Percentiles rank a stretch among this genome's conserved stretches.
Evolutionary conservation across 2,329 filamentous ascomycete species (phyloP).

Genomic region (Annulohypoxylon truncatum): DNA sequence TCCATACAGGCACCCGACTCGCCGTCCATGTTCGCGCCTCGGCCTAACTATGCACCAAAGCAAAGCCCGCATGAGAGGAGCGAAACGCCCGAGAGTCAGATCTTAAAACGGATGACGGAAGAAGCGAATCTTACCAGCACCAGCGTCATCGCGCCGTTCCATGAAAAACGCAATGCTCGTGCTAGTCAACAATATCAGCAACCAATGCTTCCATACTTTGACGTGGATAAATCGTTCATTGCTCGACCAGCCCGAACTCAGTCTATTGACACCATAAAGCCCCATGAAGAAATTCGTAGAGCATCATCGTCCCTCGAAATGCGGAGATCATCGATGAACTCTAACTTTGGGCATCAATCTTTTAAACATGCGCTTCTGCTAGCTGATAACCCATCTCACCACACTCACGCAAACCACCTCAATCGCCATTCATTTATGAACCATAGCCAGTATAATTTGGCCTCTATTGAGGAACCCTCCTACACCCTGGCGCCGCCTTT

Average conservation of each 20-base stretch:
- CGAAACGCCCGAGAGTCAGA: constrained; percentile 11
- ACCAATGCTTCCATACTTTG: not conserved
- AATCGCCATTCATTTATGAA: constrained; percentile 29
- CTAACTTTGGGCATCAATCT: constrained; percentile 21
- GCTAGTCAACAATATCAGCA: constrained; percentile 9
- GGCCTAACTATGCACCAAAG: constrained; percentile 14
- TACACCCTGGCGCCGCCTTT: constrained; percentile 28
- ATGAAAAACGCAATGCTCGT: constrained; percentile 3
- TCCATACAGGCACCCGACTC: constrained; percentile 20
- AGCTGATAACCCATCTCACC: constrained; percentile 28
- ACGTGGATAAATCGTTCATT: constrained; percentile 17
- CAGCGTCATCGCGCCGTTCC: not conserved
- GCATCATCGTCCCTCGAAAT: constrained; percentile 42
- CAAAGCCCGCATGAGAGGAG: constrained; percentile 11
- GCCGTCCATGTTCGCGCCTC: constrained; percentile 23
- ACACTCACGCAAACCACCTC: constrained; percentile 16
- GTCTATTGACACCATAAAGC: not conserved
- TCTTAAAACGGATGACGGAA: constrained; percentile 14
- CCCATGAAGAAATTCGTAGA: constrained; percentile 35
- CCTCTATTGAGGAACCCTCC: constrained; percentile 24
- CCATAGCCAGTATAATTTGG: constrained; percentile 26
- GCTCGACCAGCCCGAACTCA: constrained; percentile 3
- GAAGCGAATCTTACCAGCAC: not conserved
- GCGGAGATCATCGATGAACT: constrained; percentile 31
- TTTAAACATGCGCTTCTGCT: constrained; percentile 35